Base-by-base conservation (phyloP, 75 land plant species). In the Chamaecyparis obtusa region DNA sequence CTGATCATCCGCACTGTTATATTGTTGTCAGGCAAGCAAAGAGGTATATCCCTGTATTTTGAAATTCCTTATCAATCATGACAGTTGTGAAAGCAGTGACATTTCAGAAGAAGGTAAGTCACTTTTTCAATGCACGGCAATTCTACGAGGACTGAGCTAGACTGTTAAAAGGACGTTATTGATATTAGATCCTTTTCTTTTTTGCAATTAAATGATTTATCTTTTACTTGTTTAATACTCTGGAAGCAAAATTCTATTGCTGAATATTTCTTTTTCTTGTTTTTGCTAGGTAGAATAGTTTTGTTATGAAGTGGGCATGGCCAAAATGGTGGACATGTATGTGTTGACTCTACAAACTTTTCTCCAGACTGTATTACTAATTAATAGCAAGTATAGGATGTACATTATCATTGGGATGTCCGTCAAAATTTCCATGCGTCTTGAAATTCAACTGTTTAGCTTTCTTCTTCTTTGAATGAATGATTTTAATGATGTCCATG, bases 41-140 rank as follows among this genome's bases (percentile, higher is more conserved):
- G 93, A 95, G 72, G 91, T 95, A 14, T 94, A 91, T 86, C 97
- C 97, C 1, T 91, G 87, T 85, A 89, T 95, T 74, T 64, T 89
- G 39, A 85, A 96, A 17, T 95, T 95, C 86, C 86, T 96, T 55
- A 87, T 81, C 55, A 33, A 67, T 30, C 48, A 92, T 90, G 95
- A 94, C 86, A 84, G 33, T 36, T 55, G 32, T n/a, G 85, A n/a
- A 27, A 27, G 46, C 16, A 33, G 33, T 14, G 76, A 33, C 16
- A 74, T 32, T 24, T 71, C 75, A 71, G 33, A 71, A 71, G 30
- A 33, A 74, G 76, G 33, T 11, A 15, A 36, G 33, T 32, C 3
- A 14, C 76, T 32, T 74, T 74, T 16, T 30, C 76, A 33, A 74
- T 74, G 36, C 13, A 11, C 0, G 13, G 36, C 2, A 33, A 74